These are phyloP conservation scores for Chrysosporium keratinophilum DNA, from an alignment of 2,329 filamentous ascomycete species.

Conservation along the genomic window DNA sequence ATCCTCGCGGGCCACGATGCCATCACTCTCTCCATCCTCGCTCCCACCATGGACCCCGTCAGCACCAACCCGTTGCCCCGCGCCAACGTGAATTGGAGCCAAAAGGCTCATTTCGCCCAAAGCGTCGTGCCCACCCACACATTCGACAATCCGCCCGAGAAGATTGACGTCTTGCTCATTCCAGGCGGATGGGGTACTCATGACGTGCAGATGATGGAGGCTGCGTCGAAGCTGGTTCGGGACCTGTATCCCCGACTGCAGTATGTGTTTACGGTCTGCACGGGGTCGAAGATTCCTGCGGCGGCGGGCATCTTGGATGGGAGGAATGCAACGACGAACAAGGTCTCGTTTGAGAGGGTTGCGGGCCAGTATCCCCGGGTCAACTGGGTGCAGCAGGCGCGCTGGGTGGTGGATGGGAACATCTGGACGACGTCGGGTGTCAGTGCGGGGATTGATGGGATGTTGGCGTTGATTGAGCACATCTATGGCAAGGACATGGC, in stretches of 20 bases:
- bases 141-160: slow-evolving; percentile 40
- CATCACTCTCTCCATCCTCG: slow-evolving; percentile 25
- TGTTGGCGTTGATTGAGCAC: slow-evolving; percentile 46
- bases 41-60: slow-evolving; percentile 26
- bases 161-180: slow-evolving; percentile 54
- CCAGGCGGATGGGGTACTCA: slow-evolving; percentile 50
- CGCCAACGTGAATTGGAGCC: neutral
- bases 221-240: slow-evolving; percentile 40
- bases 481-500: slow-evolving; percentile 47
- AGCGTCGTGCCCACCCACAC: slow-evolving; percentile 44
- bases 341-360: slow-evolving; percentile 45
- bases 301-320: slow-evolving; percentile 51
- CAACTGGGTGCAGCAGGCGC: slow-evolving; percentile 50
- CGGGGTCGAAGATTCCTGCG: slow-evolving; percentile 51
- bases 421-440: slow-evolving; percentile 58
- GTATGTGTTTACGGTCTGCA: slow-evolving; percentile 57
- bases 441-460: slow-evolving; percentile 53
- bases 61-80: slow-evolving; percentile 20
- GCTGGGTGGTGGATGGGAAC: slow-evolving; percentile 57
- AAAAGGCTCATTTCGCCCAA: slow-evolving; percentile 26
- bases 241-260: slow-evolving; percentile 40
- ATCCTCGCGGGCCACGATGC: slow-evolving; percentile 19
- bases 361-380: slow-evolving; percentile 42
- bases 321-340: slow-evolving; percentile 56
- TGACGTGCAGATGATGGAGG: slow-evolving; percentile 22